Evolutionary conservation across 73 alveolate genomes (phyloP).

Genomic region (Uronychia binucleata): DNA sequence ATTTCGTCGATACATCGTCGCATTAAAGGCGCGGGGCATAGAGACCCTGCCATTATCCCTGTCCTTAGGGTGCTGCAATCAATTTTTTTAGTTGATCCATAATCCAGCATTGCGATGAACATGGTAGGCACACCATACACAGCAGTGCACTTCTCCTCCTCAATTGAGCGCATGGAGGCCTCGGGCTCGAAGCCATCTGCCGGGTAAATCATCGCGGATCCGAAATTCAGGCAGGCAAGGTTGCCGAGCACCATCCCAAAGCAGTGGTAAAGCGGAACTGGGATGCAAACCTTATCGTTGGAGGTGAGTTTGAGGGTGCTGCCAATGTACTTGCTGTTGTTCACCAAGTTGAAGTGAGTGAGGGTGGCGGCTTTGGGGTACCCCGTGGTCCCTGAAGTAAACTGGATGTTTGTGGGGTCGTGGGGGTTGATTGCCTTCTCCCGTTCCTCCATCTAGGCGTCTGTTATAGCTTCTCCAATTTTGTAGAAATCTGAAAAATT

Average conservation of each 20-base stretch:
- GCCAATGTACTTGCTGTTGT: constrained; percentile 68
- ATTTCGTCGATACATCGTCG: constrained; percentile 22
- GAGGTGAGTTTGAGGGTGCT: constrained; percentile 17
- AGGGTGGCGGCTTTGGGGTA: constrained; percentile 89
- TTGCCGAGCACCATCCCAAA: constrained; percentile 91
- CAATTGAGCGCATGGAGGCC: constrained; percentile 56
- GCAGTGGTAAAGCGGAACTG: constrained; percentile 89
- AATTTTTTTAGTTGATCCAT: constrained; percentile 39
- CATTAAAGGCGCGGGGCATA: constrained; percentile 76
- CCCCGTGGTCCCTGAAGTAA: constrained; percentile 90
- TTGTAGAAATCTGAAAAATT: constrained; percentile 64
- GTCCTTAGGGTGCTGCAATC: constrained; percentile 53
- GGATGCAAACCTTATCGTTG: constrained; percentile 43
- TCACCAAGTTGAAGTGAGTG: constrained; percentile 69
- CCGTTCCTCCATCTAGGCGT: constrained; percentile 36
- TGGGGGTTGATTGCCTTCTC: constrained; percentile 52
- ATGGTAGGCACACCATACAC: constrained; percentile 88
- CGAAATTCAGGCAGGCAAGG: constrained; percentile 69
- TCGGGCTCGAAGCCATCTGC: constrained; percentile 73
- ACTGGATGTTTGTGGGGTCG: constrained; percentile 76
- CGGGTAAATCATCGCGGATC: constrained; percentile 77
- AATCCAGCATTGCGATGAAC: constrained; percentile 67
- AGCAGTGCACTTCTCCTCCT: constrained; percentile 55
- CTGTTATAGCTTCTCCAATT: constrained; percentile 15
- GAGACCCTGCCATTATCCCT: constrained; percentile 85